Evolutionary conservation across 129 eudicot species (phyloP).

Genomic region (Calendula officinalis): DNA sequence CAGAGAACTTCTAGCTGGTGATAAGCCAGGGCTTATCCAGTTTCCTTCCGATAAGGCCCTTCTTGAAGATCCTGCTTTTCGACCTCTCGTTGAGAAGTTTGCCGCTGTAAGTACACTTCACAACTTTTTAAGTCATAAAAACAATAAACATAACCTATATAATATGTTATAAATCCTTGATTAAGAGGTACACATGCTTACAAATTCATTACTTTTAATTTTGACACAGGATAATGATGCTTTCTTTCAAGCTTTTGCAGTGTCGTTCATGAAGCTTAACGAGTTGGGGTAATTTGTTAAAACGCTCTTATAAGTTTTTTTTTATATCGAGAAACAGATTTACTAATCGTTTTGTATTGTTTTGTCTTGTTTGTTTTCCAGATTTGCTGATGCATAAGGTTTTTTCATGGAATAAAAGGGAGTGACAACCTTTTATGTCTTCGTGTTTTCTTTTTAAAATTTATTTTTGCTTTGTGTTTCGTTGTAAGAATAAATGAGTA

Average conservation of each 20-base stretch:
- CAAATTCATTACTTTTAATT: background rate
- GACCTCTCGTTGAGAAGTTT: constrained; percentile 86
- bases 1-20: constrained; percentile 88
- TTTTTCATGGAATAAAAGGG: background rate
- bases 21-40: constrained; percentile 81
- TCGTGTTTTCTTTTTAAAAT: background rate
- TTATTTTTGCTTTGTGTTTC: background rate
- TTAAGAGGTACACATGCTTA: background rate
- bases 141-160: background rate
- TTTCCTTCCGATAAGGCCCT: constrained; percentile 92
- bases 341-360: constrained; percentile 3
- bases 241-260: constrained; percentile 88
- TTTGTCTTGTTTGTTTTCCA: constrained; percentile 21
- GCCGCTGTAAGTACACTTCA: constrained; percentile 49
- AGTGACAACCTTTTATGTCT: constrained; percentile 1
- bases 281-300: constrained; percentile 69
- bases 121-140: background rate
- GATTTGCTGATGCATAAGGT: constrained; percentile 61
- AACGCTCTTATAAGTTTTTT: background rate
- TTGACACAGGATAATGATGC: constrained; percentile 74
- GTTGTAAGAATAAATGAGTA: background rate
- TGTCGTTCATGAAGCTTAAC: constrained; percentile 78
- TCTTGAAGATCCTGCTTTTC: constrained; percentile 65
- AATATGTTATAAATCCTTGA: background rate
- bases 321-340: background rate